Percentiles rank a stretch among this genome's conserved stretches.
These are phyloP conservation scores for Zymoseptoria crescenta DNA, from an alignment of 2,329 filamentous ascomycete genomes.

Conservation along the genomic window DNA sequence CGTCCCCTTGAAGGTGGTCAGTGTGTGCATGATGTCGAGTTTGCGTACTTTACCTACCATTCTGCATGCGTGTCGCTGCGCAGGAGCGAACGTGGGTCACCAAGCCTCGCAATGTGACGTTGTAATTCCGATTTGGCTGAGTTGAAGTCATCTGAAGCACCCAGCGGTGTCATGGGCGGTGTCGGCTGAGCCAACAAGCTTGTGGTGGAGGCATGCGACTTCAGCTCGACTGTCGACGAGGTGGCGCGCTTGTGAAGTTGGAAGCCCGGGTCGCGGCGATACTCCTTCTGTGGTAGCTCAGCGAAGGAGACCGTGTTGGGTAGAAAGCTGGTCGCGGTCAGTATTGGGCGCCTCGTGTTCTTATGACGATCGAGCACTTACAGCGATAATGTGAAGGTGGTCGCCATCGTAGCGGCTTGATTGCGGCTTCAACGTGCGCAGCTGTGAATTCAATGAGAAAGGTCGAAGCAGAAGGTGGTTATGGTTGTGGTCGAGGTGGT, in stretches of 20 bases:
- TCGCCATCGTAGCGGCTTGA: constrained; percentile 59
- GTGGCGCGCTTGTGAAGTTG: constrained; percentile 33
- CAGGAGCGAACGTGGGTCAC: constrained; percentile 48
- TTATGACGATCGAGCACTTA: constrained; percentile 16
- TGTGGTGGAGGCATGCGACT: constrained; percentile 21
- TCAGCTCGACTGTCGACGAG: constrained; percentile 33
- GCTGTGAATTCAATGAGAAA: neutral
- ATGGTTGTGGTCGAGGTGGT: neutral
- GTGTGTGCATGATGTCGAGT: neutral
- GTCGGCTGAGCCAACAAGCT: constrained; percentile 35
- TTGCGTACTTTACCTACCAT: constrained; percentile 43
- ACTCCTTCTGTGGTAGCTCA: constrained; percentile 41
- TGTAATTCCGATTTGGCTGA: constrained; percentile 39
- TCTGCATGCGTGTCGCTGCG: constrained; percentile 67
- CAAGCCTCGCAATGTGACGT: constrained; percentile 43
- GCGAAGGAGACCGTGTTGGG: constrained; percentile 85
- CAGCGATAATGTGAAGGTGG: constrained; percentile 30
- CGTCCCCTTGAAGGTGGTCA: constrained; percentile 38
- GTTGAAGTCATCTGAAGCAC: constrained; percentile 2
- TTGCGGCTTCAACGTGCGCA: constrained; percentile 33
- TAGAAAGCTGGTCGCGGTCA: constrained; percentile 58
- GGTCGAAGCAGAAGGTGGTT: neutral
- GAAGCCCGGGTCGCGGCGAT: constrained; percentile 18
- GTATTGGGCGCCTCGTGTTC: constrained; percentile 1
- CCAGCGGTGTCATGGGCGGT: constrained; percentile 36